Base-by-base conservation (phyloP, 305 asterid genomes). In the Solanum hybrid region DNA sequence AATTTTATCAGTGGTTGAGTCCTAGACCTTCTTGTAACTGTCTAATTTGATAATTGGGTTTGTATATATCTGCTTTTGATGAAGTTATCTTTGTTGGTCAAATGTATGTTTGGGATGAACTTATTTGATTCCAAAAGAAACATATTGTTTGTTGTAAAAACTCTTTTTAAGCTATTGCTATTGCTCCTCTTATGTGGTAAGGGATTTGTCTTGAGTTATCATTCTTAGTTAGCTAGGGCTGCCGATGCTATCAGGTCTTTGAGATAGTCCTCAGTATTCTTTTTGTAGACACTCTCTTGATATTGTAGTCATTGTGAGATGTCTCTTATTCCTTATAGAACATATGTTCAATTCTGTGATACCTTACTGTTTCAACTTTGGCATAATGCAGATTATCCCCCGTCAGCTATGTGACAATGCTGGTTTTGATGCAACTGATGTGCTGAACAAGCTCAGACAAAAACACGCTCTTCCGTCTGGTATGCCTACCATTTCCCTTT, bases 381-480 rank as follows among this genome's bases (percentile, higher is more conserved):
- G 8, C 72, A 24, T 92, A 78, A 64, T 92, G 91, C 94, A 97
- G 99, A 93, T 97, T 87, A 96, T 97, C 90, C 99, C 99, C 20
- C 93, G 99, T n/a, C 99, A 96, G 89, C 94, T 97, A 80, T 97
- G 99, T 89, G 99, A 97, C 90, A 96, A 96, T 93, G 99, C 99
- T 93, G 99, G 99, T 90, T 97, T 97, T 92, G 99, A 97, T 91
- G 99, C 99, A 64, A 97, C 99, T 71, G 99, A 97, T 91, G 98
- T 97, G 88, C 91, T 97, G 94, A 96, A 97, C 94, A 97, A 96
- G 91, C 92, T 96, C 91, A 95, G 99, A 91, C 99, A 97, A 80
- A 97, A 97, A 64, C 99, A 97, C 14, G 99, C 99, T 20, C 96
- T 96, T 90, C 95, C 98, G 20, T 96, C 98, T 69, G 99, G 99